These are phyloP conservation scores for Pichia exigua DNA, from an alignment of 805 yeast species.

Conservation along the genomic window DNA sequence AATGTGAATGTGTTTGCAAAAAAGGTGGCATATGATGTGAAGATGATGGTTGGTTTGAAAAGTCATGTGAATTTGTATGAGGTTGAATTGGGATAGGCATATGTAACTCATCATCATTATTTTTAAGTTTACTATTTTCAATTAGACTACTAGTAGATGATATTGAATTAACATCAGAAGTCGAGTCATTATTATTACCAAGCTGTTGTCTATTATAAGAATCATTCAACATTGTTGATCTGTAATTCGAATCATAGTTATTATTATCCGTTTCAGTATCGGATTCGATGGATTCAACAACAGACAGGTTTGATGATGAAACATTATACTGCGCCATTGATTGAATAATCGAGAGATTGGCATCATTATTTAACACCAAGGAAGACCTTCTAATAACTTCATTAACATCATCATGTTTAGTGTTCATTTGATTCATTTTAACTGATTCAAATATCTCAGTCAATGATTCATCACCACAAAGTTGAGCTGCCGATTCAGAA, in stretches of 20 bases:
- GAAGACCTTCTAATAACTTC: neutral
- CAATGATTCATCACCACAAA: slow-evolving; percentile 12
- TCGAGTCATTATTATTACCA: neutral
- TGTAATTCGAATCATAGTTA: neutral
- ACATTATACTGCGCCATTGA: slow-evolving; percentile 15
- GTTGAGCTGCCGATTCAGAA: slow-evolving; percentile 6
- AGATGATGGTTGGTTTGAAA: neutral
- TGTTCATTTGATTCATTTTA: slow-evolving; percentile 1
- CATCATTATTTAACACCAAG: slow-evolving; percentile 5
- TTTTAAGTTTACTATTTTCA: neutral
- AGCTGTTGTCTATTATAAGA: neutral
- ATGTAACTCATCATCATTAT: neutral
- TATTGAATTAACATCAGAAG: slow-evolving; percentile 1
- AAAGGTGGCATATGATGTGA: neutral
- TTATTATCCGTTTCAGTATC: slow-evolving; percentile 10
- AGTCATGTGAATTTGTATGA: neutral
- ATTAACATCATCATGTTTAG: neutral
- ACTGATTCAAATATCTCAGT: slow-evolving; percentile 25
- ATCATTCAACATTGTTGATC: neutral
- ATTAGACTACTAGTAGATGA: slow-evolving; percentile 1
- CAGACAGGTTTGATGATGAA: slow-evolving; percentile 7
- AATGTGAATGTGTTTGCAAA: neutral
- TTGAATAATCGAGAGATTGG: slow-evolving; percentile 21
- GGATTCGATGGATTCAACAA: slow-evolving; percentile 8
- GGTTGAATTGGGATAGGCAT: neutral